Evolutionary conservation across 441 rosid species (phyloP), one percentile per base, ranked within the genome.

Genomic region (Syzygium syzygioides): DNA sequence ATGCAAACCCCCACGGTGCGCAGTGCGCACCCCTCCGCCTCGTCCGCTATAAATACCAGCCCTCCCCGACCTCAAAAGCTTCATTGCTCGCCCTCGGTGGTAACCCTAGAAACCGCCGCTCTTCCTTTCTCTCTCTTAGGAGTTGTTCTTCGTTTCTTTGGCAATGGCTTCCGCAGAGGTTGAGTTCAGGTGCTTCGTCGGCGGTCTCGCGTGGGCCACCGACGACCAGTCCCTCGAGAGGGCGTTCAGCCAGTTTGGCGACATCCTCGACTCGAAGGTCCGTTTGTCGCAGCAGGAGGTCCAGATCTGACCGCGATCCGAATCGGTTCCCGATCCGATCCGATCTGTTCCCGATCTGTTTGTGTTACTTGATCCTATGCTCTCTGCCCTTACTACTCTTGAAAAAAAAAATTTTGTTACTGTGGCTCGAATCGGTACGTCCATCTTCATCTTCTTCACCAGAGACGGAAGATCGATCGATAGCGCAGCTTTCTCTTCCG

Each of bases 181-280:
- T 15, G 99, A 97, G 94, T 97, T 1, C 88, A 87, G 99, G 68
- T 97, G 99, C 94, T 97, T 97, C 87, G 98, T 97, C 64, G 99
- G 98, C 80, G 99, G 99, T 90, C 96, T 97, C 0, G 99, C 99
- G 0, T 97, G 98, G 98, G 97, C 97, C 93, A 97, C 99, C 79
- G 94, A 91, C 87, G 97, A 97, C 88, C 86, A 53, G 41, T 85
- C 94, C 48, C 96, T 97, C 1, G 93, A 92, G 52, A 88, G 86
- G 0, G 99, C 98, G 41, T 97, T 97, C 93, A 87, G 97, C 85
- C 7, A 89, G 4, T 96, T 2, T 55, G 99, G 98, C 88, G 97
- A 96, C 17, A 89, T 97, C 92, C 60, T 96, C 88, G 99, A 97
- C 87, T 96, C 98, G 97, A 97, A 97, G 99, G 98, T 97, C 98